Evolutionary conservation across 192 early-diverging fungal genomes (phyloP), one percentile per base, ranked within the genome.

Genomic region (Chytriomyces sp.): DNA sequence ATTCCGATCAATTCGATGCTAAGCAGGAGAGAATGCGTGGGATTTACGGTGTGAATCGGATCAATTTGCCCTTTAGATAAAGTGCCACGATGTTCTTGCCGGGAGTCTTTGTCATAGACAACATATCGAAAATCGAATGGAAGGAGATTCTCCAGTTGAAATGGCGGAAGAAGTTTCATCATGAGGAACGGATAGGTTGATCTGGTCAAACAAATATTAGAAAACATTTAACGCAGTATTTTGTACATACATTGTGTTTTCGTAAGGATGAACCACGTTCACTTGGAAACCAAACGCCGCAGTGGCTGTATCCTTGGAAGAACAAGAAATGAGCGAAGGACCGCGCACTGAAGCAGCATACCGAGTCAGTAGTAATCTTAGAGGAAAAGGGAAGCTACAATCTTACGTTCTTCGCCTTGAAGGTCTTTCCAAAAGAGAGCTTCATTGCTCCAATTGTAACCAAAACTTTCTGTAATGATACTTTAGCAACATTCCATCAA

Each of bases 81-180:
- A 44, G 81, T 77, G 5, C 90, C 90, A 5, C 84, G 81, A 80
- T 90, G 89, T 64, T 94, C 87, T 79, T 95, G 91, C 20, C 83
- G 78, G 2, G 87, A 63, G 50, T 72, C 86, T 69, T 91, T 91
- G 78, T 96, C 96, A 62, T 90, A 81, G 11, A 99, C 87, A n/a
- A 83, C 84, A 64, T 94, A 94, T 20, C 88, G 86, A 76, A 96
- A 84, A 67, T 94, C 89, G 79, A 93, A 98, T 0, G 98, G 98
- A 45, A 99, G 83, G 24, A 98, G 82, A 74, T 99, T 99, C 85
- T 99, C 98, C 43, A 99, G 86, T 83, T 95, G 92, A 74, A 91
- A 92, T 46, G 96, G 96, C 64, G 86, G 80, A 5, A 86, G 35
- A 3, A 89, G 61, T 73, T 75, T 71, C 46, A 87, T 82, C 4